Evolutionary conservation across 352 stramenopile species (phyloP).

Genomic region (Phytopythium chamaehyphon): DNA sequence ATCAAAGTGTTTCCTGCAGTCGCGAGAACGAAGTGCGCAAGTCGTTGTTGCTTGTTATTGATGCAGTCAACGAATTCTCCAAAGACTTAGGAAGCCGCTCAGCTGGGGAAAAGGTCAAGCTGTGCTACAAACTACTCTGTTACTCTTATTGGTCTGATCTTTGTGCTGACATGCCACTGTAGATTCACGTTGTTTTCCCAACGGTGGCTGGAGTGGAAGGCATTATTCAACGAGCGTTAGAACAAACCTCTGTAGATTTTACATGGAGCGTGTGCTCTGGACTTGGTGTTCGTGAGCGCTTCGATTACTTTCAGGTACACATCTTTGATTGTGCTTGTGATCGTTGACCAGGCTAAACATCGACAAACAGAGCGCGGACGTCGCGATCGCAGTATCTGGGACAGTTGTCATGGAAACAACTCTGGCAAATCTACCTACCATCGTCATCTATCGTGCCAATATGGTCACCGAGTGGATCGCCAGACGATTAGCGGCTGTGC

Average conservation of each 20-base stretch:
- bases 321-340: neutral
- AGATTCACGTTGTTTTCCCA: constrained; percentile 59
- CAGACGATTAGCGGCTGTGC: constrained; percentile 45
- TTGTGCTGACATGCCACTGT: neutral
- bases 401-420: constrained; percentile 68
- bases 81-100: neutral
- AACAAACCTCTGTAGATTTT: neutral
- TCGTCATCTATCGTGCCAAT: constrained; percentile 75
- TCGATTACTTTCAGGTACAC: constrained; percentile 29
- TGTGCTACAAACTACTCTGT: neutral
- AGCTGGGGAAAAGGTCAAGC: neutral
- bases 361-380: constrained; percentile 29
- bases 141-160: neutral
- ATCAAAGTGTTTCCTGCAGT: constrained; percentile 19
- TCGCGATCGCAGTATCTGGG: constrained; percentile 59
- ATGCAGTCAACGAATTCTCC: constrained; percentile 34
- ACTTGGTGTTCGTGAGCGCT: constrained; percentile 12
- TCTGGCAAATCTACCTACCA: constrained; percentile 45
- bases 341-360: neutral
- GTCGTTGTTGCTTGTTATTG: constrained; percentile 30
- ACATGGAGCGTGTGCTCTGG: constrained; percentile 18
- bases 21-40: constrained; percentile 57
- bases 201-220: constrained; percentile 38
- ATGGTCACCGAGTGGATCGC: constrained; percentile 52
- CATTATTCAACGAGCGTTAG: constrained; percentile 19